These are phyloP conservation scores for Populus tremula DNA, from an alignment of 345 rosid genomes.

Conservation along the genomic window DNA sequence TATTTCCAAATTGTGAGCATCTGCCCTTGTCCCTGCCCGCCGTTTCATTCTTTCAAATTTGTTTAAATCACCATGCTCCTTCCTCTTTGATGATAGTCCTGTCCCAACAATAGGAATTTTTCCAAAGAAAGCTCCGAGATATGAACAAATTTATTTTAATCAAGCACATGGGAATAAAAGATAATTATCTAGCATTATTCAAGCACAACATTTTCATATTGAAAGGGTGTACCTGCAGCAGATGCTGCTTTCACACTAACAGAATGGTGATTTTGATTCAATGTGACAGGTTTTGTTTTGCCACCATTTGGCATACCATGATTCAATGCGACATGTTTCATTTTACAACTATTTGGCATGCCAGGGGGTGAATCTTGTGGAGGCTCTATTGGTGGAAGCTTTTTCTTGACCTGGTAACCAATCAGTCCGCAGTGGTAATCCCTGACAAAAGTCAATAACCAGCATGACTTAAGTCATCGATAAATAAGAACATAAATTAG, in stretches of 20 bases:
- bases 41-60: constrained; percentile 36
- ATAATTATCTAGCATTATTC: background rate
- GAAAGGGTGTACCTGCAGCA: constrained; percentile 12
- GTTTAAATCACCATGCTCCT: constrained; percentile 36
- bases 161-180: background rate
- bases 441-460: constrained; percentile 46
- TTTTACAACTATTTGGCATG: constrained; percentile 18
- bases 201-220: background rate
- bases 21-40: constrained; percentile 25
- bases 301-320: constrained; percentile 25
- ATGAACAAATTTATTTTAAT: background rate
- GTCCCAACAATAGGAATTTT: constrained; percentile 26
- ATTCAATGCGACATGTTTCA: constrained; percentile 27
- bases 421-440: constrained; percentile 64
- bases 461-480: constrained; percentile 16
- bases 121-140: background rate
- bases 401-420: constrained; percentile 67
- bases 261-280: constrained; percentile 24
- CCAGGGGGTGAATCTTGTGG: constrained; percentile 18
- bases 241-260: constrained; percentile 27
- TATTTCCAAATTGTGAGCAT: constrained; percentile 21
- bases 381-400: constrained; percentile 29
- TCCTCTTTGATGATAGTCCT: constrained; percentile 57
- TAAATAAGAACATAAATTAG: constrained; percentile 1
- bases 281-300: constrained; percentile 8